These are phyloP conservation scores for Neurospora africana DNA, from an alignment of 495 filamentous ascomycete species.

Conservation along the genomic window DNA sequence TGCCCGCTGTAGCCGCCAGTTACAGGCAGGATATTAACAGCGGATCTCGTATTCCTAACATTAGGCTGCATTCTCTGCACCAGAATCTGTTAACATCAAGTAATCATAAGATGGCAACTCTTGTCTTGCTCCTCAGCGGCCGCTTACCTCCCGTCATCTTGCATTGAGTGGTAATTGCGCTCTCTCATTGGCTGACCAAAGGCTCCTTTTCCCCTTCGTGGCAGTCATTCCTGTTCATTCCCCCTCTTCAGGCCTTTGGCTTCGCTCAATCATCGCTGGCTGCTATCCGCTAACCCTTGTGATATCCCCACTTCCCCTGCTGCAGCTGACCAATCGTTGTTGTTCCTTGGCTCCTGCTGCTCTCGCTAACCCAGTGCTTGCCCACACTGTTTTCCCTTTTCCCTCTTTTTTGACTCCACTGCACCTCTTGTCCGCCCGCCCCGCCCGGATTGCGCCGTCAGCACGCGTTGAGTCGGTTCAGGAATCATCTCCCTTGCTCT, in stretches of 20 bases:
- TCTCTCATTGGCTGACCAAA: conserved; percentile 11
- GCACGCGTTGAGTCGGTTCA: not conserved
- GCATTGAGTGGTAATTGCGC: not conserved
- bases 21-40: conserved; percentile 1
- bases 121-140: not conserved
- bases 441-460: not conserved
- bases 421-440: not conserved
- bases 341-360: conserved; percentile 6
- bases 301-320: conserved; percentile 16
- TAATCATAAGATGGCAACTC: not conserved
- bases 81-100: not conserved
- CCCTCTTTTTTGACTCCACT: not conserved
- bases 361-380: not conserved
- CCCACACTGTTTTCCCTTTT: conserved; percentile 1
- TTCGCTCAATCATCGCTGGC: conserved; percentile 23
- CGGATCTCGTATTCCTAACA: not conserved
- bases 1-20: not conserved
- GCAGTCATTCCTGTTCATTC: conserved; percentile 7
- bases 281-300: conserved; percentile 26
- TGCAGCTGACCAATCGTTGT: conserved; percentile 20
- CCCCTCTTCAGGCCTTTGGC: conserved; percentile 8
- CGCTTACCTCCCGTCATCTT: conserved; percentile 19
- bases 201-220: not conserved
- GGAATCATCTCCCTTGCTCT: not conserved
- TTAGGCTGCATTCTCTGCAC: accelerated